These are phyloP conservation scores for Acanthamoeba royreba DNA, from an alignment of 208 protist species.

Conservation along the genomic window DNA sequence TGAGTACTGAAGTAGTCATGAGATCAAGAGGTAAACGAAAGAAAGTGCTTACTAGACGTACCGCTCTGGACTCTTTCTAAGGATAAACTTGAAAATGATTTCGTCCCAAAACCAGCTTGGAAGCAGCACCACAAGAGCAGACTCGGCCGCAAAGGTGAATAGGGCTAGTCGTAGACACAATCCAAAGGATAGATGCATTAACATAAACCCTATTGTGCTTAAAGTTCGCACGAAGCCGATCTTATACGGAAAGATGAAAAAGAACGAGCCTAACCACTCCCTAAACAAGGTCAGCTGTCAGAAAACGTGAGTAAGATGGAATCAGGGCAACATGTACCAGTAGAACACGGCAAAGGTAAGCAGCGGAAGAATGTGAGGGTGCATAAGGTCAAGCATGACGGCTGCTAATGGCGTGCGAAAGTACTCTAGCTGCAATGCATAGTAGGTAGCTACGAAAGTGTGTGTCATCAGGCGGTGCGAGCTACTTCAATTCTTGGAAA, in stretches of 20 bases:
- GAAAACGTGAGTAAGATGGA: background rate
- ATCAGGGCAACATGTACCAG: no score
- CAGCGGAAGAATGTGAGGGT: background rate
- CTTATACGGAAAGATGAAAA: background rate
- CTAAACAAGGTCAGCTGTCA: background rate
- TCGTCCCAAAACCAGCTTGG: slow-evolving; percentile 44
- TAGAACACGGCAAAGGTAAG: slow-evolving; percentile 34
- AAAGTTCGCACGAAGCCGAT: background rate
- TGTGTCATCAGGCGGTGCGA: no score
- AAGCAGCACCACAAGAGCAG: background rate
- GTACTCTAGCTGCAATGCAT: slow-evolving; percentile 47
- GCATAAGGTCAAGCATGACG: background rate
- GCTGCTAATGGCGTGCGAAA: slow-evolving; percentile 40
- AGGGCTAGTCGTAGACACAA: slow-evolving; percentile 6
- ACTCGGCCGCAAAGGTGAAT: background rate
- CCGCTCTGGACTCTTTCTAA: background rate
- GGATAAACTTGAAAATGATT: background rate
- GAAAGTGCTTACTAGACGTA: background rate
- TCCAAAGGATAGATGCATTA: slow-evolving; percentile 41
- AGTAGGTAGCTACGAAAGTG: slow-evolving; percentile 51
- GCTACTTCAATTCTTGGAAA: no score
- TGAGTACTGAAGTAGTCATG: background rate
- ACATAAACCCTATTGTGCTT: background rate
- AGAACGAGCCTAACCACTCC: background rate
- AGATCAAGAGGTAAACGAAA: background rate